These are phyloP conservation scores for Ceratobasidium sp. DNA, from an alignment of 1,284 basidiomycete genomes.

Conservation along the genomic window DNA sequence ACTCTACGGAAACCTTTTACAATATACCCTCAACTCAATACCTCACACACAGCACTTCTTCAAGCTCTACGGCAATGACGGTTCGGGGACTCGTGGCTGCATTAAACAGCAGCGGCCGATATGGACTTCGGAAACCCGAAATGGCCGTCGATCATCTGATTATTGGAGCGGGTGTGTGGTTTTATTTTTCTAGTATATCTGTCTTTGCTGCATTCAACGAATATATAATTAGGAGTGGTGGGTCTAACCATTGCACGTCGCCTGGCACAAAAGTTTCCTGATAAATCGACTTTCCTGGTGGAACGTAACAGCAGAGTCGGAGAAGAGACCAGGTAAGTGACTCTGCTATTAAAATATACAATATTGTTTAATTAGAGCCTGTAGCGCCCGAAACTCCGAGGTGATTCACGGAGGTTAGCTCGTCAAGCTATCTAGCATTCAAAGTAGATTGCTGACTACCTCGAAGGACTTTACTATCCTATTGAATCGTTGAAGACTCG, in stretches of 20 bases:
- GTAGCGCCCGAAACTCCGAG: slow-evolving; percentile 92
- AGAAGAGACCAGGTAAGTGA: slow-evolving; percentile 80
- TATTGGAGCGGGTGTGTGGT: slow-evolving; percentile 81
- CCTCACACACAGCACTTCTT: neutral
- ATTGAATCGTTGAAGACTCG: slow-evolving; percentile 84
- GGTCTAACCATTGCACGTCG: slow-evolving; percentile 88
- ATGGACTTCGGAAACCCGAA: slow-evolving; percentile 78
- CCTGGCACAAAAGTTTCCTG: slow-evolving; percentile 72
- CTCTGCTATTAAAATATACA: slow-evolving; percentile 25
- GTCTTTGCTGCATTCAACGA: too few species aligned
- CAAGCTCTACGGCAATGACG: neutral
- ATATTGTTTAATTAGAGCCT: too few species aligned
- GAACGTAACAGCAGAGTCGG: slow-evolving; percentile 81
- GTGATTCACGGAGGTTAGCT: slow-evolving; percentile 88
- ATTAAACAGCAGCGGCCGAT: slow-evolving; percentile 69
- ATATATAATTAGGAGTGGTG: slow-evolving; percentile 69
- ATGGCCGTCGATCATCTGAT: slow-evolving; percentile 87
- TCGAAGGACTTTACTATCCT: slow-evolving; percentile 82
- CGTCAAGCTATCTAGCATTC: neutral
- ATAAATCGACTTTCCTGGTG: slow-evolving; percentile 83
- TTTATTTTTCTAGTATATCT: neutral
- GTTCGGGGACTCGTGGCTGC: slow-evolving; percentile 49
- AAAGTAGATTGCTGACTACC: slow-evolving; percentile 44
- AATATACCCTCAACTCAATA: neutral
- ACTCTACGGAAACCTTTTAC: too few species aligned